Evolutionary conservation across 768 basidiomycete genomes (phyloP).

Genomic region (Boletus bicolor): DNA sequence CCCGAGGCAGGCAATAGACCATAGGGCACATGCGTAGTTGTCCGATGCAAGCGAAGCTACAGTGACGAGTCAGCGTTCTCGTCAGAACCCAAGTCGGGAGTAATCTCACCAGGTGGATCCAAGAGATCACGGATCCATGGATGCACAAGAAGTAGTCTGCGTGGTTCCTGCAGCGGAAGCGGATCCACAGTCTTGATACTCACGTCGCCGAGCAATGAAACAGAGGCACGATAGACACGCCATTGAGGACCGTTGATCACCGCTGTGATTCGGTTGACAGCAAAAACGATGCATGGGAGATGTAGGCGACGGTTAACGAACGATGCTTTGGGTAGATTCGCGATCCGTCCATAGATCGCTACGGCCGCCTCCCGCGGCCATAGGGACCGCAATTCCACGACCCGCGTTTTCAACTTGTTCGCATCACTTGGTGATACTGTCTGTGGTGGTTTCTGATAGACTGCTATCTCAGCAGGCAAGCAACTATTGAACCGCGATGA

Average conservation of each 20-base stretch:
- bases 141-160: background rate
- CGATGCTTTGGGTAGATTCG: background rate
- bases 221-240: background rate
- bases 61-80: background rate
- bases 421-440: background rate
- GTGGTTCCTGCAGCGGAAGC: background rate
- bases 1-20: conserved; percentile 3
- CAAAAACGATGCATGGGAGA: conserved; percentile 3
- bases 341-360: background rate
- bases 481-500: conserved; percentile 4
- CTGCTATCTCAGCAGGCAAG: background rate
- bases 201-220: background rate
- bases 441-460: background rate
- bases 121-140: conserved; percentile 1
- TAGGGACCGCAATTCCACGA: background rate
- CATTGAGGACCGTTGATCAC: background rate
- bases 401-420: background rate
- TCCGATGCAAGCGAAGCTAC: background rate
- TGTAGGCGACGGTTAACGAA: background rate
- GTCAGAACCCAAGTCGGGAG: background rate
- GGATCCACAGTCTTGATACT: background rate
- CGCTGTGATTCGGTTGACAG: background rate
- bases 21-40: background rate
- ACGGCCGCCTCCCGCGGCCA: background rate
- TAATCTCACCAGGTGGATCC: background rate